These are phyloP conservation scores for Pythium guiyangense DNA, from an alignment of 352 stramenopile species.

Conservation along the genomic window DNA sequence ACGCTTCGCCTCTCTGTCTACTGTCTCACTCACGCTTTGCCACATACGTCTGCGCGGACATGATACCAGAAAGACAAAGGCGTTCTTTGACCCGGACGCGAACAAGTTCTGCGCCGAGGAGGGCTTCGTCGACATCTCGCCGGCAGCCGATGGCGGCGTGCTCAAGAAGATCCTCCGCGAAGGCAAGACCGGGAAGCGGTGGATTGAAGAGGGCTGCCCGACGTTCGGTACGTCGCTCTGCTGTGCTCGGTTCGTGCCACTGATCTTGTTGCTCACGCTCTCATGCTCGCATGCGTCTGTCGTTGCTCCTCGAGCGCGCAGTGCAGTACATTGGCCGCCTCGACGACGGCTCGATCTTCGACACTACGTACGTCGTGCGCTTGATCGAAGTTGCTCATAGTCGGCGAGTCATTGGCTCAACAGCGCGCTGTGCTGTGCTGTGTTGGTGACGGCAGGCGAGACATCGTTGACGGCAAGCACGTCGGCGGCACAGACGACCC, in stretches of 20 bases:
- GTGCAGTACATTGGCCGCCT: constrained; percentile 83
- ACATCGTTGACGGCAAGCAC: constrained; percentile 75
- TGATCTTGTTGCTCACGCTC: background rate
- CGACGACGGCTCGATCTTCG: constrained; percentile 83
- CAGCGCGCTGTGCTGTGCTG: background rate
- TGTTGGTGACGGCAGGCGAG: constrained; percentile 32
- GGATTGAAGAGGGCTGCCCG: constrained; percentile 77
- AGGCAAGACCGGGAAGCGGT: constrained; percentile 34
- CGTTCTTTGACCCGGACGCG: constrained; percentile 76
- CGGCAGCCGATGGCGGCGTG: constrained; percentile 60
- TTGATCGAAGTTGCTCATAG: background rate
- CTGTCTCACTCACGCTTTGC: background rate
- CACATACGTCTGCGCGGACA: background rate
- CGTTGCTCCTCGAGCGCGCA: constrained; percentile 10
- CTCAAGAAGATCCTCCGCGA: constrained; percentile 81
- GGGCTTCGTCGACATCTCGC: constrained; percentile 82
- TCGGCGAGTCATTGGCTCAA: background rate
- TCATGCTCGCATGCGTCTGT: background rate
- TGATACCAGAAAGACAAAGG: constrained; percentile 37
- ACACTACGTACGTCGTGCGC: constrained; percentile 56
- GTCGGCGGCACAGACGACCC: constrained; percentile 80
- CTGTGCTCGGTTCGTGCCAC: background rate
- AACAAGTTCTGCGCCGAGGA: constrained; percentile 61
- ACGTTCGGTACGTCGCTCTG: constrained; percentile 44
- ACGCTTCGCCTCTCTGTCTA: too few species aligned